Evolutionary conservation across 768 basidiomycete genomes (phyloP).

Genomic region (Termitomyces bulborhizus): DNA sequence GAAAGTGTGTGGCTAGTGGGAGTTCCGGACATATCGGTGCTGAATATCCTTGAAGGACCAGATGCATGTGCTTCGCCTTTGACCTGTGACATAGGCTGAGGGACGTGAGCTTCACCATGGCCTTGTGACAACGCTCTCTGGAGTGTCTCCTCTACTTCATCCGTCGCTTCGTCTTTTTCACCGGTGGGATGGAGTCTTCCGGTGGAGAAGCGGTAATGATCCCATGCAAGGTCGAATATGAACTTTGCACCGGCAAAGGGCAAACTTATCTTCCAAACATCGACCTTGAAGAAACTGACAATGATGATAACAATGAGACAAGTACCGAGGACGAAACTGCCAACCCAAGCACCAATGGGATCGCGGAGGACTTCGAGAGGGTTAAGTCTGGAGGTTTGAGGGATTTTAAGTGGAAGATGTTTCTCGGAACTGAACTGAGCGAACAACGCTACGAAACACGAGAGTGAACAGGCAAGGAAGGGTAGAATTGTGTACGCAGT

Average conservation of each 20-base stretch:
- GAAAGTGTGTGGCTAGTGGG: not conserved
- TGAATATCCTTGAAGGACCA: slow-evolving; percentile 11
- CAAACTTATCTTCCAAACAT: slow-evolving; percentile 81
- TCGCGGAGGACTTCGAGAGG: slow-evolving; percentile 66
- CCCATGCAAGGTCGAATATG: slow-evolving; percentile 58
- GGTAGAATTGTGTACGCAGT: slow-evolving; percentile 83
- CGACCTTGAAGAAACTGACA: slow-evolving; percentile 71
- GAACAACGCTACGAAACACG: slow-evolving; percentile 53
- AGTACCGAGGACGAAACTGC: slow-evolving; percentile 55
- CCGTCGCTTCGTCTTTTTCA: slow-evolving; percentile 5
- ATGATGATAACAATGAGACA: slow-evolving; percentile 75
- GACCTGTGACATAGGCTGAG: slow-evolving; percentile 16
- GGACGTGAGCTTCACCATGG: slow-evolving; percentile 10
- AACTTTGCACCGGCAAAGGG: slow-evolving; percentile 79
- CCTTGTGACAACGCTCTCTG: slow-evolving; percentile 22
- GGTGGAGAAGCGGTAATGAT: slow-evolving; percentile 37
- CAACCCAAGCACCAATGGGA: slow-evolving; percentile 68
- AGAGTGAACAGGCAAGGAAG: slow-evolving; percentile 59
- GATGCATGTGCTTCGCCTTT: slow-evolving; percentile 13
- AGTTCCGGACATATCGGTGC: slow-evolving; percentile 5
- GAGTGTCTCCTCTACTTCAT: slow-evolving; percentile 18
- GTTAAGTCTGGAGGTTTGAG: slow-evolving; percentile 30
- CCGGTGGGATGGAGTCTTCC: not conserved
- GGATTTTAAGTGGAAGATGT: slow-evolving; percentile 45
- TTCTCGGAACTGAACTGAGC: slow-evolving; percentile 52